phyloP scores from a whole-genome alignment of 345 rosid genomes.

The Moricandia arvensis region DNA sequence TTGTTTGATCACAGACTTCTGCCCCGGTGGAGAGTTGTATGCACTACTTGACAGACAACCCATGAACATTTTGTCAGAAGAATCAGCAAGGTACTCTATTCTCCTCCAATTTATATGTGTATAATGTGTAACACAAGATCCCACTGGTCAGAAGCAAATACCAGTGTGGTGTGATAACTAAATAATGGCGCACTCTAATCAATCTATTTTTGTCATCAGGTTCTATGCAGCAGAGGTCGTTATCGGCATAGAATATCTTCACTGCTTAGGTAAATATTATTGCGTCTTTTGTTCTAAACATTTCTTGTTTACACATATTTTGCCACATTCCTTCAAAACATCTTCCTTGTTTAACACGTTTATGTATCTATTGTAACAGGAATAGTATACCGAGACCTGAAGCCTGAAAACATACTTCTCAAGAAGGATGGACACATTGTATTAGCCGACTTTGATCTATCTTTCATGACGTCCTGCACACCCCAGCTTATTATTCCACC shows the following conservation, averaged over 20 bases:
- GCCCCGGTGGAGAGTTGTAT: conserved; percentile 94
- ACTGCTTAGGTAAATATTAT: conserved; percentile 72
- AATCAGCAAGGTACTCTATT: conserved; percentile 71
- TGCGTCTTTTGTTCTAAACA: background rate
- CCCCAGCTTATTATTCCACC: conserved; percentile 68
- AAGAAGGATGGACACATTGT: conserved; percentile 82
- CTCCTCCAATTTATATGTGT: background rate
- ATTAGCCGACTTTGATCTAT: conserved; percentile 89
- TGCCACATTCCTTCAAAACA: too few relatives aligned
- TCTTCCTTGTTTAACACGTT: background rate
- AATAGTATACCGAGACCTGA: conserved; percentile 84
- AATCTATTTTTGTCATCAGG: conserved; percentile 45
- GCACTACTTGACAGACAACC: conserved; percentile 88
- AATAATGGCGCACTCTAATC: background rate
- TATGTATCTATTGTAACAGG: conserved; percentile 40
- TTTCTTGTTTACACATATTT: background rate
- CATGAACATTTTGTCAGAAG: conserved; percentile 79
- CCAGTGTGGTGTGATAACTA: conserved; percentile 1
- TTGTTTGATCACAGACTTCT: conserved; percentile 96
- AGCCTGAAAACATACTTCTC: conserved; percentile 93
- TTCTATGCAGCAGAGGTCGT: conserved; percentile 94
- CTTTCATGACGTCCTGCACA: conserved; percentile 69
- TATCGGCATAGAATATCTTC: conserved; percentile 88
- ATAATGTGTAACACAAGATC: conserved; percentile 11
- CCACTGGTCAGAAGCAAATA: background rate